A percentile compares a stretch with the other conserved stretches of the same genome.
Evolutionary conservation across 192 early-diverging fungal species (phyloP).

Genomic region (Coemansia sp.): DNA sequence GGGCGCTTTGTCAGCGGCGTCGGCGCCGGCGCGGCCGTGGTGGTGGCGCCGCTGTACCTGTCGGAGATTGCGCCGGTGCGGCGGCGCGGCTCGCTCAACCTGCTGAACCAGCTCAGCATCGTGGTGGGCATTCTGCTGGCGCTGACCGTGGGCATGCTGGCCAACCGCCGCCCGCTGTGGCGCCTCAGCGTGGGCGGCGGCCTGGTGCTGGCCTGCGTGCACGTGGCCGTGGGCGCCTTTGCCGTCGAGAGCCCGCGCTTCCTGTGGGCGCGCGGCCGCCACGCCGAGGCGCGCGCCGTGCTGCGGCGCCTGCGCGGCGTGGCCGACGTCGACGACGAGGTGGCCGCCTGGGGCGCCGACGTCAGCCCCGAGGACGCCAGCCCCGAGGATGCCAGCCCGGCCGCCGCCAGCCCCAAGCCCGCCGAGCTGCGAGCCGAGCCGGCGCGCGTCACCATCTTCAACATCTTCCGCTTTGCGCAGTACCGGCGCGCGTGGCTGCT

Average conservation of each 20-base stretch:
- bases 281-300: conserved; percentile 27
- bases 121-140: conserved; percentile 77
- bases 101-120: conserved; percentile 80
- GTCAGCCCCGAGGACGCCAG: not conserved
- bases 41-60: conserved; percentile 78
- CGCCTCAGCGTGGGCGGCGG: conserved; percentile 65
- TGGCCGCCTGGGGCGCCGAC: conserved; percentile 22
- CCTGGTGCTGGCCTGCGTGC: conserved; percentile 55
- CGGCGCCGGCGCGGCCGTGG: conserved; percentile 67
- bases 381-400: not conserved
- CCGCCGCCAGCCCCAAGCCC: not conserved
- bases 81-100: conserved; percentile 66
- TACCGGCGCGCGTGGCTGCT: conserved; percentile 65
- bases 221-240: conserved; percentile 37
- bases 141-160: conserved; percentile 61
- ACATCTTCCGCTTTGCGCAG: conserved; percentile 40
- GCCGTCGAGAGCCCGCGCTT: conserved; percentile 79
- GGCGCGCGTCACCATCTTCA: conserved; percentile 32
- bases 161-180: conserved; percentile 64
- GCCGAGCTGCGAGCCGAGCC: conserved; percentile 12
- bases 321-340: conserved; percentile 36
- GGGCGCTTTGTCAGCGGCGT: conserved; percentile 78
- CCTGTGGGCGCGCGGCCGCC: conserved; percentile 43
- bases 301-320: conserved; percentile 34
- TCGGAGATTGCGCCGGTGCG: conserved; percentile 72